Evolutionary conservation across 805 yeast species (phyloP).

Genomic region (Barnettozyma populi): DNA sequence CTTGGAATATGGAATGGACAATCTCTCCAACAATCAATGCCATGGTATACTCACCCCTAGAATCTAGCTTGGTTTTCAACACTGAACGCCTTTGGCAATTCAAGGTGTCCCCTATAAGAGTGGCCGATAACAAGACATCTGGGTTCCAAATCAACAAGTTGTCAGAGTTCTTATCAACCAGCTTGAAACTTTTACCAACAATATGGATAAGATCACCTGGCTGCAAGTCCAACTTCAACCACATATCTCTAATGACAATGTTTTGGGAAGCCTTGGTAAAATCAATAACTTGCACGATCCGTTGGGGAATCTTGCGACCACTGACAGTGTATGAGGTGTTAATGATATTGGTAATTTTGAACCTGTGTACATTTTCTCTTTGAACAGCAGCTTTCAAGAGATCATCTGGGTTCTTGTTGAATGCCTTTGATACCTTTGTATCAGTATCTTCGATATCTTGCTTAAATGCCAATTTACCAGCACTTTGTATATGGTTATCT

Average conservation of each 20-base stretch:
- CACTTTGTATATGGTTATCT: constrained; percentile 15
- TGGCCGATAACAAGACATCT: constrained; percentile 75
- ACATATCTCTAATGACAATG: constrained; percentile 56
- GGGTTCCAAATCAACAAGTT: constrained; percentile 80
- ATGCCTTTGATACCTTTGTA: constrained; percentile 2
- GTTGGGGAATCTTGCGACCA: constrained; percentile 36
- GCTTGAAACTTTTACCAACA: constrained; percentile 35
- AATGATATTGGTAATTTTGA: constrained; percentile 35
- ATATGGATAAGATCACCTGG: constrained; percentile 58
- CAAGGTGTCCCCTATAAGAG: constrained; percentile 71
- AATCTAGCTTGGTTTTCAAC: constrained; percentile 46
- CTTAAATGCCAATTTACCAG: constrained; percentile 21
- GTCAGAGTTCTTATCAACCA: constrained; percentile 49
- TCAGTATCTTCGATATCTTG: constrained; percentile 23
- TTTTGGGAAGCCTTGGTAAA: constrained; percentile 29
- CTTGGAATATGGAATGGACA: constrained; percentile 68
- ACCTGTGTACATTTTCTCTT: constrained; percentile 44
- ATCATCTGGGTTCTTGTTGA: constrained; percentile 12
- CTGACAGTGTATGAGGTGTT: constrained; percentile 28
- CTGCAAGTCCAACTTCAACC: constrained; percentile 45
- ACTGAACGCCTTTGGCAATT: constrained; percentile 70
- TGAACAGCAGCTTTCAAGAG: constrained; percentile 39
- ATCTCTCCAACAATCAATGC: constrained; percentile 77
- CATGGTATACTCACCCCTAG: constrained; percentile 59
- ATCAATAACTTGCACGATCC: constrained; percentile 48